Percentiles rank a stretch among this genome's conserved stretches.
These are phyloP conservation scores for Pittosporum tobira DNA, from an alignment of 129 eudicot genomes.

Conservation along the genomic window DNA sequence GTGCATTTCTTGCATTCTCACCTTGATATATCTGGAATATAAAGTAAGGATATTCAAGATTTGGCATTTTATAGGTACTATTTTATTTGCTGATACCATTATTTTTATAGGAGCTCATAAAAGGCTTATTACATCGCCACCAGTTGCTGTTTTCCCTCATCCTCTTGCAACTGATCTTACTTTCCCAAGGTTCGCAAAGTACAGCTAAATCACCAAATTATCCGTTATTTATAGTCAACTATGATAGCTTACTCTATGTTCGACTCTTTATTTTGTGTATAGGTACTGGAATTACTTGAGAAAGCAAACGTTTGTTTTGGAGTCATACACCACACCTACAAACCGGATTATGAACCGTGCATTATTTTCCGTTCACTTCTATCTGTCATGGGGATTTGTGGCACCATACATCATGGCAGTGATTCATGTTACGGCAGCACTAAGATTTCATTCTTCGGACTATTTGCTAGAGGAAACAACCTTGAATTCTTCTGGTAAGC, in stretches of 20 bases:
- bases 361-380: constrained; percentile 72
- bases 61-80: constrained; percentile 6
- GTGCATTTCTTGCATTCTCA: not conserved
- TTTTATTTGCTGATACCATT: constrained; percentile 7
- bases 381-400: constrained; percentile 94
- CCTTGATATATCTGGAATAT: not conserved
- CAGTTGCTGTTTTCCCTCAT: constrained; percentile 97
- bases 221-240: not conserved
- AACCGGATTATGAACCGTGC: constrained; percentile 95
- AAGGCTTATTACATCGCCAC: constrained; percentile 88
- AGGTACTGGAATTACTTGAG: constrained; percentile 99
- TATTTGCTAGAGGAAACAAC: constrained; percentile 27
- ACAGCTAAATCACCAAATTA: not conserved
- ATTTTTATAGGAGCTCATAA: constrained; percentile 67
- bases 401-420: constrained; percentile 76
- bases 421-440: constrained; percentile 68
- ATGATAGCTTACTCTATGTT: constrained; percentile 1
- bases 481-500: constrained; percentile 53
- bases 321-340: constrained; percentile 64
- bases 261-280: constrained; percentile 4
- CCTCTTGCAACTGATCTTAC: constrained; percentile 95
- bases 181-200: constrained; percentile 53
- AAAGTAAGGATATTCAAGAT: not conserved
- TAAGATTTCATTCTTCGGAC: constrained; percentile 41
- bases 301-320: constrained; percentile 95